Evolutionary conservation across 129 eudicot genomes (phyloP).

Genomic region (Chrysanthemum lavandulifolium): DNA sequence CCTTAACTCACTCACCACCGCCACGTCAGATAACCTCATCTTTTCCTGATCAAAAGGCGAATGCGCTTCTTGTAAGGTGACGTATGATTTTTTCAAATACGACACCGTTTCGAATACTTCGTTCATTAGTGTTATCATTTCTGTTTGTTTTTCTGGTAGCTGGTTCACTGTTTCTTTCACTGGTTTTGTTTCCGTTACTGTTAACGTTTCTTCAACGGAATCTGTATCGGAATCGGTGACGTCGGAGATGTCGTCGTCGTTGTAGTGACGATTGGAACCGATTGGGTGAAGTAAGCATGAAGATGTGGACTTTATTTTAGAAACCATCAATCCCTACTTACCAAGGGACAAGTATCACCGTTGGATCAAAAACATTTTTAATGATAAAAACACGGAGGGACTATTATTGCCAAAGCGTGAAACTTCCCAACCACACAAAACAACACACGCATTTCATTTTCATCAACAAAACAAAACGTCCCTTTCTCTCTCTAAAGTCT

Average conservation of each 20-base stretch:
- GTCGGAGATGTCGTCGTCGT: slow-evolving; percentile 29
- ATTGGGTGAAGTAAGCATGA: slow-evolving; percentile 77
- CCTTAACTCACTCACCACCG: slow-evolving; percentile 79
- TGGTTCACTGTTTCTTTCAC: slow-evolving; percentile 11
- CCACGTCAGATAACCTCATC: slow-evolving; percentile 67
- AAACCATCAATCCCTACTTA: too few species aligned
- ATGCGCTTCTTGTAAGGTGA: slow-evolving; percentile 76
- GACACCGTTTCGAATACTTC: slow-evolving; percentile 91
- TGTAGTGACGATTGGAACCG: slow-evolving; percentile 45
- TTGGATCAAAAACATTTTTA: too few species aligned
- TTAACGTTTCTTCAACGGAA: slow-evolving; percentile 22
- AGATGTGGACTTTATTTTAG: slow-evolving; percentile 37
- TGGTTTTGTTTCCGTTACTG: slow-evolving; percentile 4
- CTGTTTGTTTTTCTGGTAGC: slow-evolving; percentile 7
- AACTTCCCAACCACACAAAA: too few species aligned
- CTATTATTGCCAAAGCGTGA: too few species aligned
- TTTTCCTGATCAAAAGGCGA: slow-evolving; percentile 81
- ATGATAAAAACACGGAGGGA: too few species aligned
- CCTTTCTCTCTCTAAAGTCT: too few species aligned
- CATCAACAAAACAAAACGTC: too few species aligned
- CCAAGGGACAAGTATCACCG: too few species aligned
- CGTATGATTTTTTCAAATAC: slow-evolving; percentile 75
- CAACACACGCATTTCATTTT: too few species aligned
- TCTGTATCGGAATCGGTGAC: slow-evolving; percentile 29
- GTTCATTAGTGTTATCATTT: slow-evolving; percentile 50